Base-by-base conservation (phyloP, 1,284 basidiomycete species). In the Ceratobasidium sp. region DNA sequence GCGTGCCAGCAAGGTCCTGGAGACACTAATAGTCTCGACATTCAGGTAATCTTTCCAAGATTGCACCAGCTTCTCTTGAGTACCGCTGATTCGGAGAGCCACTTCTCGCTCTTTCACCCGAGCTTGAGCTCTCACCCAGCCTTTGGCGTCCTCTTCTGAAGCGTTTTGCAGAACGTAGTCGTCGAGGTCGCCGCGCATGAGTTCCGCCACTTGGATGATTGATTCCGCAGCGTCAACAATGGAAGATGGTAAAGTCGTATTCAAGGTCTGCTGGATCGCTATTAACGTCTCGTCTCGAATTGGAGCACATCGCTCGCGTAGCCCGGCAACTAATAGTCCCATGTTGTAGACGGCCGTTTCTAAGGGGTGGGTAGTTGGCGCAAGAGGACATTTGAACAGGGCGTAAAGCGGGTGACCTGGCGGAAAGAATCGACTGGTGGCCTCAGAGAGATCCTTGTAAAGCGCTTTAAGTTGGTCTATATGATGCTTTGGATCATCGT, bases 391-490 rank as follows among this genome's bases (percentile, higher is more conserved):
- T 23, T 69, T 55, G 67, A 69, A 69, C 35, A 69, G 3, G 35
- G 30, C 50, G 41, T 41, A 48, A 16, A 55, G 35, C 6, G 50
- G 27, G 54, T 69, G 67, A 4, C 27, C 38, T 8, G 50, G 67
- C 14, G 67, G 67, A 41, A 69, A 69, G n/a, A 69, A 69, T 33
- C 52, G 44, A 14, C 67, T 44, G 16, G 50, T 69, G 20, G 67
- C 67, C 41, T 69, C 67, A 10, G 50, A 69, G 0, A 69, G 30
- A n/a, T 55, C 67, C 10, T 14, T 41, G 38, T 69, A 69, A 12
- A 69, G 67, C 8, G 27, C 30, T 33, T 69, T 69, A 8, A 69
- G 35, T 27, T 69, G 67, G 46, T 69, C 67, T 20, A 69, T 69
- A 12, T 69, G 67, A 20, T 54, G 50, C 50, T 69, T 69, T 12